Evolutionary conservation across 2,329 filamentous ascomycete genomes (phyloP).

Genomic region (Dactylellina sp.): DNA sequence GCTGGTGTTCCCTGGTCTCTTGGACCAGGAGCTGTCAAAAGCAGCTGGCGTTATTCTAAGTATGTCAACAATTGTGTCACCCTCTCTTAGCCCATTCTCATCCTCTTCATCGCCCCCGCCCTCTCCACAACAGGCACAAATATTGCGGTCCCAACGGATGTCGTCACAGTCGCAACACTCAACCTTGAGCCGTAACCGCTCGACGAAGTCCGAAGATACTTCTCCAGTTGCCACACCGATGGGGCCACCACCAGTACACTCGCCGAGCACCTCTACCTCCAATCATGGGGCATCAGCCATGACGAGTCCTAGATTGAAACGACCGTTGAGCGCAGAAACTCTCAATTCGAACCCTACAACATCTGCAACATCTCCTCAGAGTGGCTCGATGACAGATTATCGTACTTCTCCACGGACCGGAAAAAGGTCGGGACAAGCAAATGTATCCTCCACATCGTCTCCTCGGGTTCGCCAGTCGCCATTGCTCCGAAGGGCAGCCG

Average conservation of each 20-base stretch:
- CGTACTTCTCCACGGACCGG: conserved; percentile 39
- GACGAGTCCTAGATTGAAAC: conserved; percentile 44
- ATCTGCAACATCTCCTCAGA: conserved; percentile 24
- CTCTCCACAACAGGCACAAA: conserved; percentile 47
- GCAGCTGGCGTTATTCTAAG: conserved; percentile 23
- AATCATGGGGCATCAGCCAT: conserved; percentile 17
- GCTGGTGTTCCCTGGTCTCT: not conserved
- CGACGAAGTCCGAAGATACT: conserved; percentile 17
- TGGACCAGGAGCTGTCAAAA: conserved; percentile 7
- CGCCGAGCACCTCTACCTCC: conserved; percentile 25
- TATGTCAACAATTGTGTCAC: conserved; percentile 52
- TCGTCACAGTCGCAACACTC: conserved; percentile 37
- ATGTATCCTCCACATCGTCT: conserved; percentile 29
- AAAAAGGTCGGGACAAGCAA: conserved; percentile 30
- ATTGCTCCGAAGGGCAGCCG: conserved; percentile 37
- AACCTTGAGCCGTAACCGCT: conserved; percentile 8
- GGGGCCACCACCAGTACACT: conserved; percentile 43
- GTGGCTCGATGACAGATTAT: conserved; percentile 8
- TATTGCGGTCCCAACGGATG: conserved; percentile 41
- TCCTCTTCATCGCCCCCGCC: conserved; percentile 47
- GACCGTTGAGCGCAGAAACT: conserved; percentile 46
- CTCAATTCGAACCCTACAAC: conserved; percentile 26
- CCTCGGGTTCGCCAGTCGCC: conserved; percentile 40
- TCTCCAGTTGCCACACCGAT: conserved; percentile 32
- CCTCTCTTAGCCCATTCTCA: conserved; percentile 49